These are phyloP conservation scores for Lachancea meyersii DNA, from an alignment of 805 yeast genomes.

Conservation along the genomic window DNA sequence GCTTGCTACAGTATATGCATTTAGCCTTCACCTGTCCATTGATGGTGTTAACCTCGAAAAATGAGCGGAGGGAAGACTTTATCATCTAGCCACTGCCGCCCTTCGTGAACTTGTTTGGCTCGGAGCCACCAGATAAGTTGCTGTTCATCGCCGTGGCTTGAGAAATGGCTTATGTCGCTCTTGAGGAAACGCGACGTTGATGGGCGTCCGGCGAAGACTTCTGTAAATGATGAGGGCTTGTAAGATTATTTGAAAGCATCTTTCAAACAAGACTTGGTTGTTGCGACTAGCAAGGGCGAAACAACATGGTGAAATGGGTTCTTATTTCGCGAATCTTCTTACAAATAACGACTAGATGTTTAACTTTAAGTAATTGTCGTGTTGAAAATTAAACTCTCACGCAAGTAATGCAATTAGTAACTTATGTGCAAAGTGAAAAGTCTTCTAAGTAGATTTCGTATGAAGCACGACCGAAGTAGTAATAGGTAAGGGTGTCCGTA, in stretches of 20 bases:
- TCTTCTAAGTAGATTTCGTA: too few relatives aligned
- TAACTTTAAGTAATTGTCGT: too few relatives aligned
- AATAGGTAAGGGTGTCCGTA: too few relatives aligned
- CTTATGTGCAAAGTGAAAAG: too few relatives aligned
- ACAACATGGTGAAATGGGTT: neutral
- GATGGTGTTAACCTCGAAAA: neutral
- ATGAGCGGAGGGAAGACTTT: slow-evolving; percentile 1
- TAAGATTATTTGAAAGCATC: neutral
- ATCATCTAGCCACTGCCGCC: neutral
- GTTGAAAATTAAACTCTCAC: too few relatives aligned
- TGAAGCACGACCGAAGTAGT: too few relatives aligned
- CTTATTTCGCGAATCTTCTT: too few relatives aligned
- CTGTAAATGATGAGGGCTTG: neutral
- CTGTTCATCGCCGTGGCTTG: neutral
- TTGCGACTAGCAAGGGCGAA: neutral
- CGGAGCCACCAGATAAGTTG: neutral
- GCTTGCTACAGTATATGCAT: slow-evolving; percentile 3
- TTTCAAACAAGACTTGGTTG: neutral
- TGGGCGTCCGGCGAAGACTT: neutral
- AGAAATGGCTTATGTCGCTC: neutral
- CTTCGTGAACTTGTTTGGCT: neutral
- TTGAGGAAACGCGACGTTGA: neutral
- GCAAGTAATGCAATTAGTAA: too few relatives aligned
- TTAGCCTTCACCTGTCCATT: neutral
- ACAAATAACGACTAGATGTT: too few relatives aligned